Evolutionary conservation across 2,329 filamentous ascomycete species (phyloP).

Genomic region (Talaromyces amestolkiae): DNA sequence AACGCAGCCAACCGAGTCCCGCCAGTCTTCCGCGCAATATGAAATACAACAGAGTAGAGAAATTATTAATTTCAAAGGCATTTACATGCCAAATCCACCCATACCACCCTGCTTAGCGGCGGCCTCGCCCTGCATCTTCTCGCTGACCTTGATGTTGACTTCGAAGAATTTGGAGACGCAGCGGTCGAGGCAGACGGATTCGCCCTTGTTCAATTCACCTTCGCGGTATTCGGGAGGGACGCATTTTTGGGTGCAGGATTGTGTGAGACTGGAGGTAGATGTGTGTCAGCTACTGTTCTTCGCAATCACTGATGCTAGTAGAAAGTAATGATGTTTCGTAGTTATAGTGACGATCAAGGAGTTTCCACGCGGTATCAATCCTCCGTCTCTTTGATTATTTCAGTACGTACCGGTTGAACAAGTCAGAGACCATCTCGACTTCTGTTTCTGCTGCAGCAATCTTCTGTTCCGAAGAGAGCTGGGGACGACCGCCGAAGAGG

Average conservation of each 20-base stretch:
- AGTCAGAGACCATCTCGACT: slow-evolving; percentile 95
- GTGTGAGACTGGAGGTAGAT: slow-evolving; percentile 62
- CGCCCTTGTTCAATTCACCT: slow-evolving; percentile 96
- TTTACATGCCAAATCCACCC: slow-evolving; percentile 51
- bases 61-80: not conserved
- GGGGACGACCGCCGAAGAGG: slow-evolving; percentile 69
- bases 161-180: slow-evolving; percentile 99
- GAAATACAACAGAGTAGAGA: slow-evolving; percentile 20
- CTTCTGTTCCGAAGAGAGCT: slow-evolving; percentile 94
- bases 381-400: not conserved
- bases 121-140: slow-evolving; percentile 90
- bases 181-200: slow-evolving; percentile 95
- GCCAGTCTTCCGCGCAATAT: not conserved
- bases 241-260: slow-evolving; percentile 91
- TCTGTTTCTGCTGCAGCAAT: slow-evolving; percentile 94
- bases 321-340: not conserved
- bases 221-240: slow-evolving; percentile 91
- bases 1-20: not conserved
- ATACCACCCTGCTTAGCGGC: slow-evolving; percentile 59
- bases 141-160: slow-evolving; percentile 94
- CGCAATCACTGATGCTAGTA: not conserved
- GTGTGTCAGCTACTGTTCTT: not conserved
- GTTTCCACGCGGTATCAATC: not conserved
- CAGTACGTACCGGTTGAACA: slow-evolving; percentile 81
- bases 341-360: not conserved